Conservation (phyloP, 1,284 basidiomycete species). For the Apiotrichum laibachii region DNA sequence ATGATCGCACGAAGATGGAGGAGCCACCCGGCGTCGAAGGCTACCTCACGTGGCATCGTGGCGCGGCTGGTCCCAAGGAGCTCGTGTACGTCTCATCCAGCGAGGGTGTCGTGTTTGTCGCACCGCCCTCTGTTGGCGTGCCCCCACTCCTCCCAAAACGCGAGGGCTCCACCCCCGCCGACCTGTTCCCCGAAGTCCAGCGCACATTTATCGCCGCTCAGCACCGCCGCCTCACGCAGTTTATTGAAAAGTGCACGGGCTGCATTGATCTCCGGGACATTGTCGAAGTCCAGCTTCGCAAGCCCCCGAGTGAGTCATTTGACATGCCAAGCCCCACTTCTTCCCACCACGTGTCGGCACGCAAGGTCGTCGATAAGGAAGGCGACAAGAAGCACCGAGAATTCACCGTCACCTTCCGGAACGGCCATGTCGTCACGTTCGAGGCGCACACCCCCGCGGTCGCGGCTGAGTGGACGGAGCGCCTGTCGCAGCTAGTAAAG, state of each 20-base stretch:
- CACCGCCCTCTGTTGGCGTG: conserved; percentile 24
- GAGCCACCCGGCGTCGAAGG: conserved; percentile 49
- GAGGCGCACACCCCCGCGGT: conserved; percentile 31
- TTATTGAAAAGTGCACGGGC: conserved; percentile 36
- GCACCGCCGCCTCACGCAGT: conserved; percentile 29
- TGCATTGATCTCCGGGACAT: conserved; percentile 46
- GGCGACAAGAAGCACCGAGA: conserved; percentile 18
- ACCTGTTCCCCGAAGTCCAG: conserved; percentile 37
- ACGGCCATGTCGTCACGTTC: conserved; percentile 5
- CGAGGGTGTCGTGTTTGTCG: conserved; percentile 42
- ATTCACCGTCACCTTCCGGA: conserved; percentile 34
- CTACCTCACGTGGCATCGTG: conserved; percentile 37
- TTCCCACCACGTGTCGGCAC: background rate
- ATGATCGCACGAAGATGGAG: conserved; percentile 38
- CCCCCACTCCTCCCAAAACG: conserved; percentile 36
- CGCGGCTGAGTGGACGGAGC: conserved; percentile 45
- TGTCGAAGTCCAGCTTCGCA: conserved; percentile 23
- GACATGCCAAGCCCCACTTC: background rate
- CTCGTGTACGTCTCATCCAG: conserved; percentile 39
- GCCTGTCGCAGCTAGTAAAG: conserved; percentile 28
- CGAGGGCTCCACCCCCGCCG: conserved; percentile 32
- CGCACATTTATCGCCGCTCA: conserved; percentile 34
- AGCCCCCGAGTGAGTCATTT: background rate
- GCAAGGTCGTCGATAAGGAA: background rate
- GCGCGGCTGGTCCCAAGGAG: conserved; percentile 21